These are phyloP conservation scores for Plantago ovata DNA, from an alignment of 257 asterid species.

Conservation along the genomic window DNA sequence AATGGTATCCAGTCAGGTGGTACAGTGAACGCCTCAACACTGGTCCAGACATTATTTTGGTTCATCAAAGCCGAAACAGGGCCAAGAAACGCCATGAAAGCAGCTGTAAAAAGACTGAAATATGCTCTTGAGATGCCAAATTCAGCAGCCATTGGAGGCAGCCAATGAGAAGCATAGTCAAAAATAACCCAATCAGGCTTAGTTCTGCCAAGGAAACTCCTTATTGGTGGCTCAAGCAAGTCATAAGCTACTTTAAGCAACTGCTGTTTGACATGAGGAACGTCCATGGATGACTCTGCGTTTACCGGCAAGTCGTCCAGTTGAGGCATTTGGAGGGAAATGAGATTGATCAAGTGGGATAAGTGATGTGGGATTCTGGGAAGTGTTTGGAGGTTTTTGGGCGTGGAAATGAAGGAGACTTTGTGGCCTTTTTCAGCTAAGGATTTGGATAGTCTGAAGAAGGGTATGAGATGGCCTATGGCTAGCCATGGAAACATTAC, in stretches of 20 bases:
- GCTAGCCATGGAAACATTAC: slow-evolving; percentile 96
- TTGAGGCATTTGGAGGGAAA: slow-evolving; percentile 46
- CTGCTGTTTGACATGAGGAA: slow-evolving; percentile 58
- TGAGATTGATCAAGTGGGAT: slow-evolving; percentile 40
- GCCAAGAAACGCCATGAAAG: slow-evolving; percentile 62
- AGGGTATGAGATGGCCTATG: slow-evolving; percentile 82
- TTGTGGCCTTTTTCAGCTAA: slow-evolving; percentile 66
- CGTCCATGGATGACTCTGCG: slow-evolving; percentile 91
- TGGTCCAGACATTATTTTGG: slow-evolving; percentile 28
- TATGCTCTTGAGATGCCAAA: slow-evolving; percentile 38
- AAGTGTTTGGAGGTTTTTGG: slow-evolving; percentile 60
- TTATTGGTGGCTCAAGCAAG: slow-evolving; percentile 43
- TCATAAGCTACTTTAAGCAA: slow-evolving; percentile 71
- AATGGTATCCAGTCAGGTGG: slow-evolving; percentile 76
- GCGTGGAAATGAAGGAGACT: slow-evolving; percentile 74
- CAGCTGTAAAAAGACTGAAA: slow-evolving; percentile 76
- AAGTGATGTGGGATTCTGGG: slow-evolving; percentile 42
- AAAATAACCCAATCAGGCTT: slow-evolving; percentile 77
- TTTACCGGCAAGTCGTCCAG: slow-evolving; percentile 47
- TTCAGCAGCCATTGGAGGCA: slow-evolving; percentile 45
- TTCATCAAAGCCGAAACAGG: slow-evolving; percentile 42
- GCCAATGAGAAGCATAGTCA: slow-evolving; percentile 84
- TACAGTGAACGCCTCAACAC: slow-evolving; percentile 50
- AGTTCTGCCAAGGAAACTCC: slow-evolving; percentile 50
- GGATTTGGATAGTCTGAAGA: slow-evolving; percentile 46